A percentile compares a stretch with the other conserved stretches of the same genome.
These are phyloP conservation scores for Xylaria sp. DNA, from an alignment of 2,329 filamentous ascomycete species.

Conservation along the genomic window DNA sequence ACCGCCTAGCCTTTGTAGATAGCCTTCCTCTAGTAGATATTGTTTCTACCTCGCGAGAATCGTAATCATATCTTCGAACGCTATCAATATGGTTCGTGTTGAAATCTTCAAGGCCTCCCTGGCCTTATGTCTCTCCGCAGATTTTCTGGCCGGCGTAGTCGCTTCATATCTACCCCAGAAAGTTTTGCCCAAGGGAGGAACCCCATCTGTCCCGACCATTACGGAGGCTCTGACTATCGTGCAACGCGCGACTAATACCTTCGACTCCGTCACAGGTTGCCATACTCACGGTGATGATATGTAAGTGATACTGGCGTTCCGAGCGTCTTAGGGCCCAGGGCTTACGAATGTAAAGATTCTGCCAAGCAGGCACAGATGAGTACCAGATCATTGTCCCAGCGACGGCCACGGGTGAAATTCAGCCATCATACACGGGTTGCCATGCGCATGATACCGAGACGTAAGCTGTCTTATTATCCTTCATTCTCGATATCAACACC, in stretches of 20 bases:
- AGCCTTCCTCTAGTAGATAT: not conserved
- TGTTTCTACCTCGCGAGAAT: too few relatives aligned
- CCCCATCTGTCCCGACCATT: not conserved
- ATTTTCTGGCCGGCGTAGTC: not conserved
- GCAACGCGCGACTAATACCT: not conserved
- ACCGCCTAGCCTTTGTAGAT: not conserved
- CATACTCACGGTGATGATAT: not conserved
- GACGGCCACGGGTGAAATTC: conserved; percentile 37
- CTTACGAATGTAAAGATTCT: not conserved
- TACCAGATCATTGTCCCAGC: conserved; percentile 41
- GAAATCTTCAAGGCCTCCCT: not conserved
- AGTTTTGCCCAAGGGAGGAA: too few relatives aligned
- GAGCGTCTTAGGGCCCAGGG: not conserved
- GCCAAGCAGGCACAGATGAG: conserved; percentile 25
- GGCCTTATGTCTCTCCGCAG: not conserved
- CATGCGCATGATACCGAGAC: conserved; percentile 57
- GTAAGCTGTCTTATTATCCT: conserved; percentile 44
- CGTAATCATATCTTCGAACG: not conserved
- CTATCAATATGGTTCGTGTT: not conserved
- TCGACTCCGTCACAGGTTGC: not conserved
- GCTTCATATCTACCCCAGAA: not conserved
- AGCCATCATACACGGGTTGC: conserved; percentile 49
- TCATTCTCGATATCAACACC: not conserved
- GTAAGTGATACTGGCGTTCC: not conserved
- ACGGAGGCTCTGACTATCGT: not conserved